Evolutionary conservation across 768 basidiomycete species (phyloP).

Genomic region (Hysterangium stoloniferum): DNA sequence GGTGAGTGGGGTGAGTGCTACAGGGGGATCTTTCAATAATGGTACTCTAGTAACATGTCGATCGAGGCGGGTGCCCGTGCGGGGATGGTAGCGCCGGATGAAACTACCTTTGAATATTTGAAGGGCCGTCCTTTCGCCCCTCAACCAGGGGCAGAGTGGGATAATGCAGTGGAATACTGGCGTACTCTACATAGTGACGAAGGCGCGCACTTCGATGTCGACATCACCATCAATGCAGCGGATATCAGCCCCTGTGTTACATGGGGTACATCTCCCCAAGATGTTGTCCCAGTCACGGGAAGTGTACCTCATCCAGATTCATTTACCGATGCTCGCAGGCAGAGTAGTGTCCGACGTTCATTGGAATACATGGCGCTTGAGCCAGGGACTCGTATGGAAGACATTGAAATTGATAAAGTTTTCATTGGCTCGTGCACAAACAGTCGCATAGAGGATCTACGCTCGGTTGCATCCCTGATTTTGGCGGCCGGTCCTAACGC

Average conservation of each 20-base stretch:
- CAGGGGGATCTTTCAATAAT: background rate
- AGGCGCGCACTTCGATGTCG: constrained; percentile 77
- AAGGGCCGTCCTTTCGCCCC: constrained; percentile 74
- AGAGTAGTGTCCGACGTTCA: constrained; percentile 63
- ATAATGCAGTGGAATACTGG: constrained; percentile 79
- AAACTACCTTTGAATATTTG: constrained; percentile 79
- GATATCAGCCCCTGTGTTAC: constrained; percentile 87
- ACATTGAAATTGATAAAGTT: constrained; percentile 76
- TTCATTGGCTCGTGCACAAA: constrained; percentile 95
- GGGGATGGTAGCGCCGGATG: constrained; percentile 91
- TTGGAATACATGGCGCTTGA: constrained; percentile 82
- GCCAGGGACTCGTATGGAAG: constrained; percentile 70
- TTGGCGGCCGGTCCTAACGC: constrained; percentile 67
- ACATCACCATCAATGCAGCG: constrained; percentile 69
- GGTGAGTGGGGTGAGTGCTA: background rate
- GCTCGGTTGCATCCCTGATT: constrained; percentile 73
- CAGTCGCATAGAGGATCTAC: constrained; percentile 86
- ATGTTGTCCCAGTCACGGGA: constrained; percentile 77
- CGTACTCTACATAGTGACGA: constrained; percentile 68
- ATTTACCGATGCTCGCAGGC: constrained; percentile 56
- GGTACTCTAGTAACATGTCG: constrained; percentile 75
- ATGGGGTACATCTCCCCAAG: constrained; percentile 91
- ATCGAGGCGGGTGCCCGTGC: constrained; percentile 91
- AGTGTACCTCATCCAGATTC: constrained; percentile 66
- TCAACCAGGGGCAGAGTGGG: constrained; percentile 71